phyloP scores from a whole-genome alignment of 176 grass and related monocot species.

The Stipa capillata region DNA sequence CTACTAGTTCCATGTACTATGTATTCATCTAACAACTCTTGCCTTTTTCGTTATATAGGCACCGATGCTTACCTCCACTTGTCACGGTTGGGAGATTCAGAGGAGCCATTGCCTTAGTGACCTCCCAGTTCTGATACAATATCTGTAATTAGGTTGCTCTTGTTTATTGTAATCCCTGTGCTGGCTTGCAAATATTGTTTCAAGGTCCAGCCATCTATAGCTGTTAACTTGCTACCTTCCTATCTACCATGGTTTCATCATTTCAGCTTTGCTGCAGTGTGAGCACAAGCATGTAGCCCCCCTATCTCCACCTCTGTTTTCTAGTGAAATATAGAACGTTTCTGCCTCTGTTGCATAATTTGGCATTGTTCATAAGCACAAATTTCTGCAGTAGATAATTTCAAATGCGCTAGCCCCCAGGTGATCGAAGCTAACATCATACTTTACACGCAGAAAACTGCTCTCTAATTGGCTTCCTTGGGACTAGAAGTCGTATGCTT shows the following conservation, averaged over 20 bases:
- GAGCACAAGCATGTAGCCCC: neutral
- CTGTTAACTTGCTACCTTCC: neutral
- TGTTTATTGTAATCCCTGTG: neutral
- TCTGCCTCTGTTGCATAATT: neutral
- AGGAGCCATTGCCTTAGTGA: conserved; percentile 75
- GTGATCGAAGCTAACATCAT: too few relatives aligned
- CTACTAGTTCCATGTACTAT: neutral
- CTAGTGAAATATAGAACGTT: neutral
- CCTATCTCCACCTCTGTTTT: neutral
- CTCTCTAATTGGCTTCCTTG: neutral
- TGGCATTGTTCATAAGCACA: neutral
- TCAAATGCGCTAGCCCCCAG: too few relatives aligned
- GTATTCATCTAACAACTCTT: neutral
- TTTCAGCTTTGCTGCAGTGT: neutral
- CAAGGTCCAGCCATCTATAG: conserved; percentile 16
- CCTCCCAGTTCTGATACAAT: too few relatives aligned
- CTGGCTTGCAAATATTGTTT: conserved; percentile 21
- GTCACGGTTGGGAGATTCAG: conserved; percentile 70
- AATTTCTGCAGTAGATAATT: too few relatives aligned
- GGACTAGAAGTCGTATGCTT: neutral
- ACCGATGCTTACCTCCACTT: conserved; percentile 95
- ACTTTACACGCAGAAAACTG: too few relatives aligned
- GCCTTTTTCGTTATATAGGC: conserved; percentile 25
- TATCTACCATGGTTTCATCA: neutral
- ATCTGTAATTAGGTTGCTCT: conserved; percentile 12